Base-by-base conservation (phyloP, 2,329 filamentous ascomycete genomes). In the Fusarium phyllophilum region DNA sequence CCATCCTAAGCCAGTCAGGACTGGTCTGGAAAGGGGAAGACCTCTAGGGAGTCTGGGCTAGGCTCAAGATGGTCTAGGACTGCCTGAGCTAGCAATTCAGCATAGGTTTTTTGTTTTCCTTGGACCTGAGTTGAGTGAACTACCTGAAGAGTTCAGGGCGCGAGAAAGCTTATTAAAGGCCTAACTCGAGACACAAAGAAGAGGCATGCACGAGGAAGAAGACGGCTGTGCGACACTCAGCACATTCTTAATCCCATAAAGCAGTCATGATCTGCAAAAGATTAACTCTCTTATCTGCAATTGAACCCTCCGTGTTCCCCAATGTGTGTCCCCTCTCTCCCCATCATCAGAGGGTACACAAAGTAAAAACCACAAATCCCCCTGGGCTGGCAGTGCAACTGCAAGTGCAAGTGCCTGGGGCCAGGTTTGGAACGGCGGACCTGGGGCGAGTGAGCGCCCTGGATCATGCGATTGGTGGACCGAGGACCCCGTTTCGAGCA, bases 21-120 rank as follows among this genome's bases (percentile, higher is more conserved):
- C 41, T 45, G 52, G 52, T 22, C 64, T 68, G 22, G 60, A 74
- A 74, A 75, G 72, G 72, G 72, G 72, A 75, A 42, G 45, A 22
- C 42, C 34, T 66, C 57, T n/a, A 46, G 56, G 44, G 42, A 42
- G 57, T 44, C 10, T 17, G 22, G 33, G 41, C 72, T 74, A 75
- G 44, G 34, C 72, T 66, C 22, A 46, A 73, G 33, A 33, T 38
- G 61, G 68, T 48, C 46, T 59, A 64, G 64, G 17, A 22, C 18
- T 29, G 29, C 36, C 36, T 41, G 39, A 46, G 39, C 49, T 74
- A 66, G 69, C 34, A 45, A 49, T 34, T n/a, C 51, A 39, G 44
- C 44, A 34, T 39, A 57, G 48, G 55, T 52, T 74, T 74, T 55
- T 68, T 74, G 38, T 62, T 72, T 66, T 57, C 48, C 52, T 64